These are phyloP conservation scores for Pleodorina starrii DNA, from an alignment of 139 green algal species.

Conservation along the genomic window DNA sequence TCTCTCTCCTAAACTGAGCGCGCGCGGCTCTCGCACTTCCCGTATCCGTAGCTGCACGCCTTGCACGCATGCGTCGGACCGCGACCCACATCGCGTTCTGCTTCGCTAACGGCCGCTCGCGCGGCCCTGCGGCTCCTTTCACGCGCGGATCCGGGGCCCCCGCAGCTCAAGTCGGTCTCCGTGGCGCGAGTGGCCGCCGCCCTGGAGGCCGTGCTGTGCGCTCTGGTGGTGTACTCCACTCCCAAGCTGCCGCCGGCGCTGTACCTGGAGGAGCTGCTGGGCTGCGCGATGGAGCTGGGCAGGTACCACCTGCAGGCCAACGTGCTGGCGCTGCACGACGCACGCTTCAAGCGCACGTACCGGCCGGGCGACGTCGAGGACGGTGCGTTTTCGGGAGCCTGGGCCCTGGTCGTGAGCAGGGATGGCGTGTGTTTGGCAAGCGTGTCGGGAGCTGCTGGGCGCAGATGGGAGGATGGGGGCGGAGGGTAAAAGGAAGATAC, in stretches of 20 bases:
- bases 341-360: constrained; percentile 56
- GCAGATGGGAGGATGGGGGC: too few species aligned
- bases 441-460: too few species aligned
- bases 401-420: too few species aligned
- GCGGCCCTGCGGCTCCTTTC: too few species aligned
- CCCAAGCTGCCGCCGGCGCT: constrained; percentile 50
- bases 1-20: background rate
- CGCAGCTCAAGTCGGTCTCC: background rate
- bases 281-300: constrained; percentile 17
- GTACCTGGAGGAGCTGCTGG: constrained; percentile 41
- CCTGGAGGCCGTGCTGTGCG: constrained; percentile 49
- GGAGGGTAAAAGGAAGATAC: too few species aligned
- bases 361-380: constrained; percentile 33
- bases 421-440: too few species aligned
- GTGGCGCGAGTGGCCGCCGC: background rate
- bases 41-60: too few species aligned
- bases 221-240: constrained; percentile 48
- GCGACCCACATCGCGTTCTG: too few species aligned
- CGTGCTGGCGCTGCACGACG: constrained; percentile 75
- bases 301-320: constrained; percentile 80
- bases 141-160: too few species aligned
- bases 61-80: too few species aligned
- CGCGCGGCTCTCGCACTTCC: background rate
- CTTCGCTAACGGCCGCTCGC: too few species aligned
- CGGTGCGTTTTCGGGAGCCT: too few species aligned